Evolutionary conservation across 2,329 filamentous ascomycete genomes (phyloP).

Genomic region (Fusarium mundagurra): DNA sequence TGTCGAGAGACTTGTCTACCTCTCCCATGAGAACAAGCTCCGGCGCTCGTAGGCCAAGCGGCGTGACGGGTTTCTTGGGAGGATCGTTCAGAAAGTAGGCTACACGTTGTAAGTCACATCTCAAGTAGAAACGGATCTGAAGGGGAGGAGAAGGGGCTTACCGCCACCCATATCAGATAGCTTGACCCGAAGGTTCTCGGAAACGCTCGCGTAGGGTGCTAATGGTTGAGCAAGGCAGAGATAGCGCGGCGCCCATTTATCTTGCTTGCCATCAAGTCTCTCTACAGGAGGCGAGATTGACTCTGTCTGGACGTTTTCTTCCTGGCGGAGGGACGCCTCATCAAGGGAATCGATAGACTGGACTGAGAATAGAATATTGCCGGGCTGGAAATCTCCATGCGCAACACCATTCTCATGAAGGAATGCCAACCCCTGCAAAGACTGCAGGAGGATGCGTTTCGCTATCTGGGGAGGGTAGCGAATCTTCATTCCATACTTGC

Average conservation of each 20-base stretch:
- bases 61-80: background rate
- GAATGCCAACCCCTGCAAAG: background rate
- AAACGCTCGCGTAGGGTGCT: background rate
- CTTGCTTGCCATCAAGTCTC: constrained; percentile 13
- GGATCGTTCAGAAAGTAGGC: constrained; percentile 1
- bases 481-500: background rate
- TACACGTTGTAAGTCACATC: background rate
- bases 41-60: constrained; percentile 1
- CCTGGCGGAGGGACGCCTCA: background rate
- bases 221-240: constrained; percentile 10
- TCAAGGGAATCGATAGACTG: background rate
- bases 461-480: constrained; percentile 10
- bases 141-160: background rate
- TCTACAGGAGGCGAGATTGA: constrained; percentile 3
- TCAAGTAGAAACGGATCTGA: background rate
- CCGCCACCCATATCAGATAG: constrained; percentile 22
- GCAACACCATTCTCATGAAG: constrained; percentile 1
- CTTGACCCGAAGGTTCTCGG: background rate
- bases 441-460: constrained; percentile 19
- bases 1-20: constrained; percentile 4
- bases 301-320: background rate
- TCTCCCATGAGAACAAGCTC: constrained; percentile 6
- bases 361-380: constrained; percentile 3
- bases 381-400: constrained; percentile 20
- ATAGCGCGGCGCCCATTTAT: constrained; percentile 15